Conservation (phyloP, 352 stramenopile species). For the Phytopythium oedochilum region DNA sequence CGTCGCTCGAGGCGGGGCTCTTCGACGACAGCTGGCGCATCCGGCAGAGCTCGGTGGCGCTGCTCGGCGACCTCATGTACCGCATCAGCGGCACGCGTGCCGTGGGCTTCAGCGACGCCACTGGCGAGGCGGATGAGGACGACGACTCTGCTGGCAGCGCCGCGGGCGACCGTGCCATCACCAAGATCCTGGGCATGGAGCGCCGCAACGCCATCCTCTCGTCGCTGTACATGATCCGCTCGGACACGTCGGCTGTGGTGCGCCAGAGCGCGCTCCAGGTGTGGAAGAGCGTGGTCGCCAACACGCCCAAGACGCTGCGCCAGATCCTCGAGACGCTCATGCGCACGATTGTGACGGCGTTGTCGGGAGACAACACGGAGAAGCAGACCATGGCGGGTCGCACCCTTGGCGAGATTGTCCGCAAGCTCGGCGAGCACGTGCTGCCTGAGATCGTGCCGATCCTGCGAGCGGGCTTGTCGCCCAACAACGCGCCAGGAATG, state of each 20-base stretch:
- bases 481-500: slow-evolving; percentile 55
- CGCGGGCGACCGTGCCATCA: slow-evolving; percentile 82
- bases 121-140: slow-evolving; percentile 76
- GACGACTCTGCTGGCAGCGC: slow-evolving; percentile 80
- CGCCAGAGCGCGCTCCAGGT: slow-evolving; percentile 95
- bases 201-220: slow-evolving; percentile 95
- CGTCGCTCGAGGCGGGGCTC: slow-evolving; percentile 94
- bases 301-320: slow-evolving; percentile 96
- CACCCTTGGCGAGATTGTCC: slow-evolving; percentile 98
- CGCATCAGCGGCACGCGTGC: slow-evolving; percentile 96
- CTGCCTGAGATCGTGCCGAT: slow-evolving; percentile 98
- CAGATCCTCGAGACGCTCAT: slow-evolving; percentile 98
- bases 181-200: slow-evolving; percentile 91
- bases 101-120: slow-evolving; percentile 60
- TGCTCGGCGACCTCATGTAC: slow-evolving; percentile 96
- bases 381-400: slow-evolving; percentile 88
- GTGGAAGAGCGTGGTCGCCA: slow-evolving; percentile 99
- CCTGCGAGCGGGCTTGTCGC: slow-evolving; percentile 91
- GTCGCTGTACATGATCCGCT: slow-evolving; percentile 98
- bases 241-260: slow-evolving; percentile 95
- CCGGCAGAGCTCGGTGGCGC: slow-evolving; percentile 94
- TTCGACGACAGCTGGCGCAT: slow-evolving; percentile 99
- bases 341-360: slow-evolving; percentile 92
- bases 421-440: slow-evolving; percentile 98
- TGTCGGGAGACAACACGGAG: slow-evolving; percentile 89